Evolutionary conservation across 345 rosid species (phyloP), one percentile per base, ranked within the genome.

Genomic region (Populus alba): DNA sequence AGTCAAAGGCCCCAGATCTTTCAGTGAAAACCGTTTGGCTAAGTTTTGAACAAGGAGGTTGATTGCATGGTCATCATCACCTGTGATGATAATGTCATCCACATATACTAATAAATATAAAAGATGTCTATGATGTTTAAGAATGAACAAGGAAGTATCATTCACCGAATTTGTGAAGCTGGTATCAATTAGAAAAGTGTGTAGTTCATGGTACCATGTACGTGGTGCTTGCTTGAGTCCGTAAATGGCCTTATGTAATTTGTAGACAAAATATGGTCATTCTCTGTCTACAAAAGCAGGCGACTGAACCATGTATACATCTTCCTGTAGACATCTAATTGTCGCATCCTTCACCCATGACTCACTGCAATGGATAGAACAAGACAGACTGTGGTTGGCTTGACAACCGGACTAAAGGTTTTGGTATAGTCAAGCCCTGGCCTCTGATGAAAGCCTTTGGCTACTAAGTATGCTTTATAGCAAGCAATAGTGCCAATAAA

Each of bases 111-210:
- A 1, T 0, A 66, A 4, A 16, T 27, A 66, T 1, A 66, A 0
- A 2, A 27, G 22, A 2, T 11, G 10, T 3, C 0, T 1, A 2
- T 29, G 17, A 2, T 29, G 3, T 5, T 66, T 27, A 6, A 3
- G 8, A 16, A 66, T 66, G 10, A 66, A 13, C 23, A 66, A 33
- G 0, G 41, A 33, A 3, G 38, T 31, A 4, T 25, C 31, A 17
- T 17, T 10, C 0, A 27, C 4, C 0, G 8, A 10, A 17, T 5
- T 49, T 16, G 2, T 49, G 7, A 49, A 49, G 20, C 22, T 6
- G 0, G 1, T 1, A 16, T 1, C 7, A 17, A 49, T 4, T 0
- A 49, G 0, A 17, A 49, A 49, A 0, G 20, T 15, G 20, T 1
- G 8, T 3, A 49, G 22, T 1, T 49, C 22, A 49, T 16, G 22